Evolutionary conservation across 495 filamentous ascomycete genomes (phyloP).

Genomic region (Podospora fimiseda): DNA sequence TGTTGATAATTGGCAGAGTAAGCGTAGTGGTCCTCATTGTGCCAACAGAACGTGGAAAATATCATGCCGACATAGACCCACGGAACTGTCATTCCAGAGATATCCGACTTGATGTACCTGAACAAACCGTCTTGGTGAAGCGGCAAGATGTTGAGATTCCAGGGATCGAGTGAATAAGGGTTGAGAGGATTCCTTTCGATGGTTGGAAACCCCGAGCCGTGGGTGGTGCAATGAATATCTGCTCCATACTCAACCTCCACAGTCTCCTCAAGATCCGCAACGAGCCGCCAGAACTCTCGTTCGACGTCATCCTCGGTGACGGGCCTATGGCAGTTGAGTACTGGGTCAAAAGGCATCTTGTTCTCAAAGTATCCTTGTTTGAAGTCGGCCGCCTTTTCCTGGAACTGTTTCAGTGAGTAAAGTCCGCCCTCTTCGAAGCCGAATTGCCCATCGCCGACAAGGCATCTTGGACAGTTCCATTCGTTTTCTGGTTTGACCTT

Average conservation of each 20-base stretch:
- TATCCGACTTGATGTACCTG: conserved; percentile 94
- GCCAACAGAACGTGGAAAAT: conserved; percentile 99
- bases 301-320: conserved; percentile 96
- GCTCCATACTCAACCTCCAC: conserved; percentile 98
- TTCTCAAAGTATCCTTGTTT: conserved; percentile 88
- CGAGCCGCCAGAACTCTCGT: conserved; percentile 92
- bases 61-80: conserved; percentile 99
- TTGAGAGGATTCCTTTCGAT: conserved; percentile 85
- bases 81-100: conserved; percentile 99
- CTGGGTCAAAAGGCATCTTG: conserved; percentile 84
- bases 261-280: conserved; percentile 86
- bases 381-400: conserved; percentile 91
- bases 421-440: conserved; percentile 96
- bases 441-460: conserved; percentile 95
- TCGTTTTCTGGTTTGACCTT: conserved; percentile 73
- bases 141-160: conserved; percentile 94
- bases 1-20: conserved; percentile 99
- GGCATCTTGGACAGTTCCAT: conserved; percentile 93
- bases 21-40: conserved; percentile 96
- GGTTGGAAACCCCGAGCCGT: conserved; percentile 95
- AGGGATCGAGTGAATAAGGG: conserved; percentile 79
- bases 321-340: conserved; percentile 67
- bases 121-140: conserved; percentile 89
- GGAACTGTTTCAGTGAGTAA: conserved; percentile 93
- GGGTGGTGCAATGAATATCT: conserved; percentile 97